Conservation (phyloP, 2,329 filamentous ascomycete genomes). For the Acarospora socialis region DNA sequence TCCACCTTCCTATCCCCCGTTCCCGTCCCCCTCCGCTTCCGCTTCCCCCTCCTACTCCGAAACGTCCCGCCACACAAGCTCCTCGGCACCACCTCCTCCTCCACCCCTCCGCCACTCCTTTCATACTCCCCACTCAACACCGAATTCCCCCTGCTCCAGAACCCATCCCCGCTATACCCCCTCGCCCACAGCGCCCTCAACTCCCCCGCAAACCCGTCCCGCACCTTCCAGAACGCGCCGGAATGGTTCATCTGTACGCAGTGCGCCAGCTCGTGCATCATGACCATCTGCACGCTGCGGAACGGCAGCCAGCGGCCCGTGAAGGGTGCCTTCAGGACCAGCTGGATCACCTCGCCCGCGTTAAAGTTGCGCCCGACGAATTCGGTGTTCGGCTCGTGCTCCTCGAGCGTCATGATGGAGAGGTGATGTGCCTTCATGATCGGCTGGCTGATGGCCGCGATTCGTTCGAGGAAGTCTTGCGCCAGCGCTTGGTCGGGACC, state of each 20-base stretch:
- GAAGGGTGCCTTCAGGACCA: slow-evolving; percentile 57
- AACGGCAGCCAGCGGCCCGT: slow-evolving; percentile 62
- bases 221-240: slow-evolving; percentile 63
- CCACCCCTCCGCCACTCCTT: slow-evolving; percentile 33
- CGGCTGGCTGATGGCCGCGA: slow-evolving; percentile 67
- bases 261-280: slow-evolving; percentile 85
- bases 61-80: slow-evolving; percentile 75
- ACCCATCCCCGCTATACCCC: slow-evolving; percentile 63
- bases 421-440: slow-evolving; percentile 54
- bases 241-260: slow-evolving; percentile 89
- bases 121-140: slow-evolving; percentile 49
- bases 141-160: slow-evolving; percentile 62
- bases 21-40: slow-evolving; percentile 37
- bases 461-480: slow-evolving; percentile 58
- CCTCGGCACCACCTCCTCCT: slow-evolving; percentile 47
- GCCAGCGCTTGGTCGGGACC: slow-evolving; percentile 48
- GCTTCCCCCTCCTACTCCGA: slow-evolving; percentile 34
- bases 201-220: slow-evolving; percentile 57
- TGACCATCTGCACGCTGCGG: slow-evolving; percentile 78
- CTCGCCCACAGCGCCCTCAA: slow-evolving; percentile 57
- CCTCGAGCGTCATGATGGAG: slow-evolving; percentile 57
- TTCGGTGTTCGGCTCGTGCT: slow-evolving; percentile 66
- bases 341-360: slow-evolving; percentile 70
- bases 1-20: slow-evolving; percentile 30
- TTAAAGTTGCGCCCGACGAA: slow-evolving; percentile 88